These are phyloP conservation scores for Biscogniauxia marginata DNA, from an alignment of 2,329 filamentous ascomycete genomes.

Conservation along the genomic window DNA sequence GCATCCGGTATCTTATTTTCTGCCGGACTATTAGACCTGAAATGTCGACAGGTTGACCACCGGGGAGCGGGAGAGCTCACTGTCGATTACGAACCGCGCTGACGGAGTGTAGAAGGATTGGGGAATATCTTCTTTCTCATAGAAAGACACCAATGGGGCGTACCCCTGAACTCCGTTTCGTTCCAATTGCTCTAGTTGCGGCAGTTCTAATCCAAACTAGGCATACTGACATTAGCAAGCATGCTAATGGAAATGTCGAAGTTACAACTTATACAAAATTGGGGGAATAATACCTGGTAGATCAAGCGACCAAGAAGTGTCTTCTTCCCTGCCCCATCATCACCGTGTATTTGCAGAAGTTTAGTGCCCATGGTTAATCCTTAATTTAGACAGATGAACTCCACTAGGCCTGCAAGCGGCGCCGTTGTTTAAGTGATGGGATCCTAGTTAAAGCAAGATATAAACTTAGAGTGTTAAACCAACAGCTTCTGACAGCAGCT, in stretches of 20 bases:
- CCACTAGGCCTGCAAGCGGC: background rate
- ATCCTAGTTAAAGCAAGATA: background rate
- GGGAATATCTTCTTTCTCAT: background rate
- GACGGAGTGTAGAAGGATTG: background rate
- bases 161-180: background rate
- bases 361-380: background rate
- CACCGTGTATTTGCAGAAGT: background rate
- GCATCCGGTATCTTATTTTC: conserved; percentile 1
- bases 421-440: background rate
- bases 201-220: background rate
- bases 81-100: background rate
- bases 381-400: background rate
- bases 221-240: background rate
- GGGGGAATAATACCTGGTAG: background rate
- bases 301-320: background rate
- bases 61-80: background rate
- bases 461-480: background rate
- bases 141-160: background rate
- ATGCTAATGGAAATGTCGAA: background rate
- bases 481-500: background rate
- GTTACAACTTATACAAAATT: no score
- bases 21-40: background rate
- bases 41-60: background rate
- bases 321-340: background rate
- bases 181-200: background rate